Evolutionary conservation across 1,284 basidiomycete species (phyloP).

Genomic region (Prillingera fragicola): DNA sequence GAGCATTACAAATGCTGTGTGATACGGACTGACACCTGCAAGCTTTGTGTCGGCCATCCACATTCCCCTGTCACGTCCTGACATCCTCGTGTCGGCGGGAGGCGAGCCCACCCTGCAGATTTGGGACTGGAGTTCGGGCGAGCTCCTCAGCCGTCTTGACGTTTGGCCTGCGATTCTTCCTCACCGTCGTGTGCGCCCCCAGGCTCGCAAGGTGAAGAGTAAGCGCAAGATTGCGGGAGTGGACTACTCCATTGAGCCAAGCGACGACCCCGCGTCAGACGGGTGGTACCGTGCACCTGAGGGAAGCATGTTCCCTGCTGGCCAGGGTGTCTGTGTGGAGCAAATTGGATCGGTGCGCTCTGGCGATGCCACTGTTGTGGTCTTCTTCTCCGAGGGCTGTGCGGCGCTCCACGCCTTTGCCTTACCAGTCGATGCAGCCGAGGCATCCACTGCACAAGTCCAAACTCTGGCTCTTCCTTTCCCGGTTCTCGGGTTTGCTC

Average conservation of each 20-base stretch:
- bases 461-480: conserved; percentile 27
- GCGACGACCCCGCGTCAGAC: conserved; percentile 18
- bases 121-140: conserved; percentile 72
- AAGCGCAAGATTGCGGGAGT: conserved; percentile 25
- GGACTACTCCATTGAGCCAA: conserved; percentile 8
- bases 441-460: conserved; percentile 11
- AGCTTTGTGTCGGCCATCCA: conserved; percentile 80
- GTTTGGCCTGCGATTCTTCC: conserved; percentile 58
- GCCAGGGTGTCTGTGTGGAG: conserved; percentile 43
- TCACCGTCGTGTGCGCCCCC: conserved; percentile 55
- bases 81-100: conserved; percentile 70
- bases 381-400: conserved; percentile 47
- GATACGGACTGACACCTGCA: not conserved
- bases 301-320: conserved; percentile 37
- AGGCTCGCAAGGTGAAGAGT: conserved; percentile 30
- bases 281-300: conserved; percentile 38
- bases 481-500: conserved; percentile 43
- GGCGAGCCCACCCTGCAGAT: conserved; percentile 71
- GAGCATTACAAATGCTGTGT: conserved; percentile 31
- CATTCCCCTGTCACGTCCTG: conserved; percentile 55
- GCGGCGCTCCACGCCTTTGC: conserved; percentile 39
- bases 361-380: conserved; percentile 26
- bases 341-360: conserved; percentile 31
- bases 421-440: conserved; percentile 16
- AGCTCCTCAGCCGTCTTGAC: conserved; percentile 53